phyloP scores from a whole-genome alignment of 2,329 filamentous ascomycete genomes.

The Amauroascus niger region DNA sequence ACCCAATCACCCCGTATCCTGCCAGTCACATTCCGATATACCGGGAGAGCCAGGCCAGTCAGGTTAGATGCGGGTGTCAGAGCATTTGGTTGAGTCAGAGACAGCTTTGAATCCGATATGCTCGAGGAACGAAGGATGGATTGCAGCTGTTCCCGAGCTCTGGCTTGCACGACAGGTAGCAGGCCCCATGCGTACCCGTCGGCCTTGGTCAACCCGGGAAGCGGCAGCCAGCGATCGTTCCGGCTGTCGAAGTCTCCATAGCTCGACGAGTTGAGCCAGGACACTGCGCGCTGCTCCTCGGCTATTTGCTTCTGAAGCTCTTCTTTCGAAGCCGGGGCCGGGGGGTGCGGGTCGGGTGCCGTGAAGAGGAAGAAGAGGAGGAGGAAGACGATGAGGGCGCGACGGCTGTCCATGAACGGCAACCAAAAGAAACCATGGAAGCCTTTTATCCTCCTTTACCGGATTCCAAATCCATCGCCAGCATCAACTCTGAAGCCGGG shows the following conservation, averaged over 20 bases:
- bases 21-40: conserved; percentile 74
- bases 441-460: conserved; percentile 14
- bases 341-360: conserved; percentile 39
- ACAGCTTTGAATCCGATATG: conserved; percentile 23
- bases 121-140: conserved; percentile 27
- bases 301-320: conserved; percentile 40
- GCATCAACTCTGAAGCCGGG: conserved; percentile 8
- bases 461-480: conserved; percentile 13
- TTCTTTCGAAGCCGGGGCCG: conserved; percentile 33
- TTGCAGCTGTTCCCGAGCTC: conserved; percentile 49
- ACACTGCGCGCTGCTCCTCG: conserved; percentile 44
- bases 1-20: conserved; percentile 68
- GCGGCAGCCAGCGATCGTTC: conserved; percentile 49
- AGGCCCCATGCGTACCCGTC: conserved; percentile 73
- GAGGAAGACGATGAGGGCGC: conserved; percentile 42
- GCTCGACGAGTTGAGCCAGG: conserved; percentile 41
- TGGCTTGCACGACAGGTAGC: conserved; percentile 55
- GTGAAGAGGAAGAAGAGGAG: conserved; percentile 47
- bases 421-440: conserved; percentile 14
- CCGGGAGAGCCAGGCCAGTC: conserved; percentile 39
- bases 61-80: conserved; percentile 25
- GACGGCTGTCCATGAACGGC: conserved; percentile 40
- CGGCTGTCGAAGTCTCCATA: conserved; percentile 45
- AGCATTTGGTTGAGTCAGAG: conserved; percentile 22
- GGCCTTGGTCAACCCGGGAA: conserved; percentile 65